These are phyloP conservation scores for Ceratocystis albifundus DNA, from an alignment of 2,329 filamentous ascomycete genomes.

Conservation along the genomic window DNA sequence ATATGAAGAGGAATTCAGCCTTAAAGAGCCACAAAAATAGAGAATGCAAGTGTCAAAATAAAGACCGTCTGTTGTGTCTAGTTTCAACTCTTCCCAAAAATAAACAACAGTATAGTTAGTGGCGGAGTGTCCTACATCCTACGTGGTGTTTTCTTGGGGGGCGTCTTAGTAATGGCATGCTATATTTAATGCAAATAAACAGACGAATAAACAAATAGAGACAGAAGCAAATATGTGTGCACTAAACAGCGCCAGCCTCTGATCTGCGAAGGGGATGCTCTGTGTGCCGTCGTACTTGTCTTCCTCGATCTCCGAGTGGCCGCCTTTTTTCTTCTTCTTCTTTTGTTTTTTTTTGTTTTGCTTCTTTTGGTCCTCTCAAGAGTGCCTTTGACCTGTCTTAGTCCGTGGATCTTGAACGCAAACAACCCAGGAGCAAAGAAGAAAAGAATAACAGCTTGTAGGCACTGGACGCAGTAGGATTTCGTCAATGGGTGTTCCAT, in stretches of 20 bases:
- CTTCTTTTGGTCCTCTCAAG: background rate
- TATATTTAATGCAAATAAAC: background rate
- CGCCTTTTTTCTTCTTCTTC: background rate
- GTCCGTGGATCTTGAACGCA: background rate
- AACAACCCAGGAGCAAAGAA: background rate
- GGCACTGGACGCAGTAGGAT: no score
- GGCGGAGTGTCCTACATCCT: background rate
- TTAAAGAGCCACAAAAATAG: background rate
- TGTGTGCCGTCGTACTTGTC: no score
- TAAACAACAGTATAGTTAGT: background rate
- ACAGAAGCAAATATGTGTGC: no score
- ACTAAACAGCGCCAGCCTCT: background rate
- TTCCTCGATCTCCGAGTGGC: background rate
- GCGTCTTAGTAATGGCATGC: background rate
- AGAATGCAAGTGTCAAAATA: constrained; percentile 1
- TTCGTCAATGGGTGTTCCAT: no score
- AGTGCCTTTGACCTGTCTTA: background rate
- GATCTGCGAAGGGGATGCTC: background rate
- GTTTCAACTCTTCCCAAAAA: background rate
- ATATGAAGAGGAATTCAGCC: no score
- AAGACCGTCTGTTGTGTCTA: background rate
- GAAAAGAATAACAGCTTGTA: background rate
- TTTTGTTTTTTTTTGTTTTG: background rate
- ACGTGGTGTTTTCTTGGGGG: background rate
- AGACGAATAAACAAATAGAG: background rate